phyloP scores from a whole-genome alignment of 208 protist genomes.

The Leptomonas pyrrhocoris region DNA sequence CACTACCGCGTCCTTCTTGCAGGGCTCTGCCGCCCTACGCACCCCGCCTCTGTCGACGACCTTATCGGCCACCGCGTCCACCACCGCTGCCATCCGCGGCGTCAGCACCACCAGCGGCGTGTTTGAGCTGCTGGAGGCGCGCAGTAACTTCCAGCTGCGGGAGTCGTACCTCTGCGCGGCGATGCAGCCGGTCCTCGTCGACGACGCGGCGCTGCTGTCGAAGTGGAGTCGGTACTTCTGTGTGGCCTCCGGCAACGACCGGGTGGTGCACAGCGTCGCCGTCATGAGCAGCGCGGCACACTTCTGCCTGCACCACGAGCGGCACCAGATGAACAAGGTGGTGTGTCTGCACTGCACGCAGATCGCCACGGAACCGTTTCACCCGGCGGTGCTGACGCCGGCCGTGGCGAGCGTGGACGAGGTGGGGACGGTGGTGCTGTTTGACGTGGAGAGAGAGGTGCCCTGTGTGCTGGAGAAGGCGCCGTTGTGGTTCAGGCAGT shows the following conservation, averaged over 20 bases:
- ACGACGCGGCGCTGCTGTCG: constrained; percentile 17
- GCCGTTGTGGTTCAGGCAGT: constrained; percentile 21
- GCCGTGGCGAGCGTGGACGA: constrained; percentile 76
- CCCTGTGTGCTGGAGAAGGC: constrained; percentile 13
- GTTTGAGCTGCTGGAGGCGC: constrained; percentile 44
- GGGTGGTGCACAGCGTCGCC: constrained; percentile 59
- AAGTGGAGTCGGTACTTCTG: constrained; percentile 66
- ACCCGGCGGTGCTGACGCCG: constrained; percentile 21
- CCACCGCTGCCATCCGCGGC: background rate
- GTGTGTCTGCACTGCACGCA: constrained; percentile 52
- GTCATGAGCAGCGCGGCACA: constrained; percentile 63
- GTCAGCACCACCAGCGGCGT: constrained; percentile 31
- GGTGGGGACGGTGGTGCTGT: constrained; percentile 61
- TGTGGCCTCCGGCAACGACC: constrained; percentile 60
- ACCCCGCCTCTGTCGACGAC: background rate
- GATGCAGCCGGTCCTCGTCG: constrained; percentile 14
- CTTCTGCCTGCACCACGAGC: constrained; percentile 66
- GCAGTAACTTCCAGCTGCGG: constrained; percentile 39
- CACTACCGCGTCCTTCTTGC: background rate
- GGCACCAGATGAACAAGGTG: constrained; percentile 53
- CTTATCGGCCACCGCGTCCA: background rate
- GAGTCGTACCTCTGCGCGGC: constrained; percentile 61
- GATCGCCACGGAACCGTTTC: constrained; percentile 39
- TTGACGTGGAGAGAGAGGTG: constrained; percentile 57
- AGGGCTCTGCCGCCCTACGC: background rate